Percentiles rank a stretch among this genome's conserved stretches.
These are phyloP conservation scores for Viola pubescens DNA, from an alignment of 441 rosid genomes.

Conservation along the genomic window DNA sequence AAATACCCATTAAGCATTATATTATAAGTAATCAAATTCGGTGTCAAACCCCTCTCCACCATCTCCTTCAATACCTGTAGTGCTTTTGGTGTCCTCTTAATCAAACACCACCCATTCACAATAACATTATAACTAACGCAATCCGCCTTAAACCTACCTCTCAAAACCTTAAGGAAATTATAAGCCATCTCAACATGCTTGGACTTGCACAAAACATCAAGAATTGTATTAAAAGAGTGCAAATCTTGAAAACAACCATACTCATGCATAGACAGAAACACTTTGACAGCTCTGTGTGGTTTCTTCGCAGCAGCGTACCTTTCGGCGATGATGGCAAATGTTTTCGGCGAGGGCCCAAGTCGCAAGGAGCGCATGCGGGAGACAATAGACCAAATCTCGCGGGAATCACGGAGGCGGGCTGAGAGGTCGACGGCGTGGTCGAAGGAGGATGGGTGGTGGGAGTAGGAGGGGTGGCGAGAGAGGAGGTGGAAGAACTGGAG, in stretches of 20 bases:
- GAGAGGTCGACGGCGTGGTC: conserved; percentile 84
- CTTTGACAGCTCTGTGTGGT: conserved; percentile 57
- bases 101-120: conserved; percentile 86
- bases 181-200: conserved; percentile 69
- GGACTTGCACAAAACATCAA: conserved; percentile 72
- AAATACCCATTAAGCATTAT: conserved; percentile 75
- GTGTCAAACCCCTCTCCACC: conserved; percentile 61
- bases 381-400: conserved; percentile 43
- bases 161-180: conserved; percentile 49
- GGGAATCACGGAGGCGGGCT: conserved; percentile 60
- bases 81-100: conserved; percentile 68
- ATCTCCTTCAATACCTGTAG: conserved; percentile 70
- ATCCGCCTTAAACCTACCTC: conserved; percentile 63
- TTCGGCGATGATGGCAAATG: conserved; percentile 68
- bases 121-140: conserved; percentile 63
- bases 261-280: conserved; percentile 75
- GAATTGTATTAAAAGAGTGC: conserved; percentile 67
- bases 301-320: conserved; percentile 65
- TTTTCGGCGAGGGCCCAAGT: conserved; percentile 58
- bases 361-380: conserved; percentile 68
- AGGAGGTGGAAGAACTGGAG: conserved; percentile 65
- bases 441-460: conserved; percentile 62
- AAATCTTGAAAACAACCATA: conserved; percentile 70
- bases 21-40: conserved; percentile 60
- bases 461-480: conserved; percentile 40